These are phyloP conservation scores for Kipferlia bialata DNA, from an alignment of 78 protist species.

Conservation along the genomic window DNA sequence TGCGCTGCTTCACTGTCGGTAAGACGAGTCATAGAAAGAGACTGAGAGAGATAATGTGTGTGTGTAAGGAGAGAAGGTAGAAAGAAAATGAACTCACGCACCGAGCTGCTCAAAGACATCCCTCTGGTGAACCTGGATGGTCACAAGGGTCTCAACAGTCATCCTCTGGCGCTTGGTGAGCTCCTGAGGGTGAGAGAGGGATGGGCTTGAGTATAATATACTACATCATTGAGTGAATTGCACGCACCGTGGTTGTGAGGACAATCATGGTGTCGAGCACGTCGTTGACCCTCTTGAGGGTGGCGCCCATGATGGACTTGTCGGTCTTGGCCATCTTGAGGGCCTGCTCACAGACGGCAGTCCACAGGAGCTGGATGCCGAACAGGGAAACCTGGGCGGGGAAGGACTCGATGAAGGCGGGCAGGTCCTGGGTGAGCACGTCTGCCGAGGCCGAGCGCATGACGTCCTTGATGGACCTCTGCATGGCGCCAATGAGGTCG, in stretches of 20 bases:
- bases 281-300: background rate
- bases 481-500: conserved; percentile 22
- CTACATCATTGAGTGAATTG: background rate
- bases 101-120: conserved; percentile 36
- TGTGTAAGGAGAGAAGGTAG: no score
- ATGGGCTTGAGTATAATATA: background rate
- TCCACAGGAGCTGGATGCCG: conserved; percentile 67
- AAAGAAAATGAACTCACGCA: no score
- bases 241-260: conserved; percentile 20
- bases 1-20: background rate
- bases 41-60: no score
- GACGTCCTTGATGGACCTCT: conserved; percentile 15
- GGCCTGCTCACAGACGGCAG: conserved; percentile 40
- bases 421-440: background rate
- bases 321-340: conserved; percentile 20
- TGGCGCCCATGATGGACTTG: background rate
- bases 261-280: conserved; percentile 32
- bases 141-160: conserved; percentile 63
- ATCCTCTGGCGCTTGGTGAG: conserved; percentile 24
- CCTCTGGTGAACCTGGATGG: conserved; percentile 71
- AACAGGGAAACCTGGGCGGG: conserved; percentile 54
- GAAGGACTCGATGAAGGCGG: conserved; percentile 28
- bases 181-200: no score
- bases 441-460: background rate
- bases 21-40: no score